A percentile compares a stretch with the other conserved stretches of the same genome.
Evolutionary conservation across 257 asterid genomes (phyloP).

Genomic region (Fraxinus americana): DNA sequence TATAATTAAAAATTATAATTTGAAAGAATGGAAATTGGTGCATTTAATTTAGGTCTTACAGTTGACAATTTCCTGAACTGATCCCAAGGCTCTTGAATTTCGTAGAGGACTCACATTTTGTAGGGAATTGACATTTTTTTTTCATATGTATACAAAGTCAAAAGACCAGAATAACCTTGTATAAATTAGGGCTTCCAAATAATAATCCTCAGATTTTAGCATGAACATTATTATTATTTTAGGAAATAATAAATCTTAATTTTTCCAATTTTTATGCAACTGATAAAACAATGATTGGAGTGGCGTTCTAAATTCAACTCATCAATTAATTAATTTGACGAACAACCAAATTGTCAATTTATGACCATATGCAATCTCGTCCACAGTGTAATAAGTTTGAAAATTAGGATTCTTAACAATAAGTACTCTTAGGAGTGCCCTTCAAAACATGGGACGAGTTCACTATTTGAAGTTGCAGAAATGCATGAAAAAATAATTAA

Average conservation of each 20-base stretch:
- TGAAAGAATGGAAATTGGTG: too few relatives aligned
- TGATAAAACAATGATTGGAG: too few relatives aligned
- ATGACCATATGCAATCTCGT: neutral
- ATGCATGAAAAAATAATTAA: too few relatives aligned
- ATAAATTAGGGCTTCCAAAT: neutral
- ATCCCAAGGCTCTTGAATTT: conserved; percentile 62
- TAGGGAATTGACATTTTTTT: neutral
- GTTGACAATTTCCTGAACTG: conserved; percentile 77
- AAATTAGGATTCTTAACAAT: too few relatives aligned
- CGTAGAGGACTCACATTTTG: conserved; percentile 41
- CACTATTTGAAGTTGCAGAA: too few relatives aligned
- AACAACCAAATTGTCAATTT: neutral
- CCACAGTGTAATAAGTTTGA: too few relatives aligned
- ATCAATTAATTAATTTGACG: too few relatives aligned
- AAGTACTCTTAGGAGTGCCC: too few relatives aligned
- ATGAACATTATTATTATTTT: too few relatives aligned
- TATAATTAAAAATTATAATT: neutral
- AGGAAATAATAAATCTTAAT: neutral
- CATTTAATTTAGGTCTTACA: conserved; percentile 40
- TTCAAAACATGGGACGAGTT: too few relatives aligned
- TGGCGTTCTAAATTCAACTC: neutral
- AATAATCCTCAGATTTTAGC: conserved; percentile 11
- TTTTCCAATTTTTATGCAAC: neutral
- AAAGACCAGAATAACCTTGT: conserved; percentile 6
- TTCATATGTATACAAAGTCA: neutral